Evolutionary conservation across 2,329 filamentous ascomycete genomes (phyloP), one percentile per base, ranked within the genome.

Genomic region (Cladosporium sp.): DNA sequence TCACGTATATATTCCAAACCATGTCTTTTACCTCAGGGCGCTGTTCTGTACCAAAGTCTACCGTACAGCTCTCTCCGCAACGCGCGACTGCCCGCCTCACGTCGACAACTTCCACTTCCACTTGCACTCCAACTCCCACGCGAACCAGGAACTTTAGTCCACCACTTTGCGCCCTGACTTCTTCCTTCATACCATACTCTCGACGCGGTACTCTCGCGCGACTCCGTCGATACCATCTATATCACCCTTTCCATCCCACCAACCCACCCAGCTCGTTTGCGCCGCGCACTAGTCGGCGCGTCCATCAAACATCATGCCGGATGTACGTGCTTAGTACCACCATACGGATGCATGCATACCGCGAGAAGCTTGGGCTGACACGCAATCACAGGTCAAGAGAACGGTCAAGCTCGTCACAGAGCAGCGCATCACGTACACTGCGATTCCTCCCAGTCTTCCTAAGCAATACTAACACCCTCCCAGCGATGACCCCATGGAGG

Each of bases 371-470:
- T 36, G 37, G 11, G 55, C 62, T 64, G 11, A 55, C 59, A 56
- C 36, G 54, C 34, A 45, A 43, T 28, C n/a, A 56, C 67, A 89
- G 86, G 77, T 88, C 70, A 89, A 97, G 84, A 86, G 94, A 71
- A 89, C 86, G 72, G 83, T 99, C 76, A 95, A 93, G 84, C 85
- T 99, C 78, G 84, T 97, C 67, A 97, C 94, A 54, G 88, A 94
- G 79, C 93, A 97, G 76, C 84, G 87, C 73, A 84, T 92, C 76
- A 89, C 92, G 91, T 95, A 85, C 14, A 39, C 57, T 55, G 37
- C 56, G 58, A 61, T 58, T 60, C 28, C 51, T 47, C 39, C 47
- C 19, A 43, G 40, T 51, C 17, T 51, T 20, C 38, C 50, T 25
- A 38, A 37, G 51, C 42, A 52, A 55, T 36, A 61, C 62, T 66